Evolutionary conservation across 2,329 filamentous ascomycete genomes (phyloP).

Genomic region (Nothophoma quercina): DNA sequence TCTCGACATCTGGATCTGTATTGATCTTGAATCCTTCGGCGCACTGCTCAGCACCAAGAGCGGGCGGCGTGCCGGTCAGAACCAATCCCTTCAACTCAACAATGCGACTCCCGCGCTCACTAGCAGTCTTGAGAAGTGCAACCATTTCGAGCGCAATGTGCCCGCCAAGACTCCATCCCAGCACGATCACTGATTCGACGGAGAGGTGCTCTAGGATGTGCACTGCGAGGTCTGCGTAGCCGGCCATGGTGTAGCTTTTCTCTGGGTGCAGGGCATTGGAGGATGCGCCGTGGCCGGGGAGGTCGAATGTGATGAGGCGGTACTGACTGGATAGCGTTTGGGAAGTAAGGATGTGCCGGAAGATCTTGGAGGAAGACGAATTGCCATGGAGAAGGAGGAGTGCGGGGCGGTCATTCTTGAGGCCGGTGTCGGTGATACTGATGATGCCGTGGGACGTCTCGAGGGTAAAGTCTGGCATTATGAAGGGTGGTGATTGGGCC

Average conservation of each 20-base stretch:
- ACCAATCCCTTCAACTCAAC: constrained; percentile 35
- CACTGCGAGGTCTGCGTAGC: constrained; percentile 42
- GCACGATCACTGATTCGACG: constrained; percentile 29
- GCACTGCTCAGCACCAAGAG: constrained; percentile 29
- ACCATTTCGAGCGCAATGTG: constrained; percentile 45
- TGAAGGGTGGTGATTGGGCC: constrained; percentile 8
- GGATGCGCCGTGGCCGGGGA: constrained; percentile 46
- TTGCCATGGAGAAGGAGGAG: constrained; percentile 46
- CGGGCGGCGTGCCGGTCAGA: constrained; percentile 39
- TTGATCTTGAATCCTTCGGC: constrained; percentile 19
- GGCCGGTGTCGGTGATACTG: constrained; percentile 29
- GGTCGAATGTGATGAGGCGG: constrained; percentile 41
- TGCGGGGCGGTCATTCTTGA: constrained; percentile 26
- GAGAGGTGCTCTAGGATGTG: constrained; percentile 36
- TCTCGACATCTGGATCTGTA: constrained; percentile 9
- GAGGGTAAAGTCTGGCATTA: constrained; percentile 28
- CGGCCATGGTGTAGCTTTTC: constrained; percentile 36
- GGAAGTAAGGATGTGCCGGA: constrained; percentile 32
- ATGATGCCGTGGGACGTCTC: constrained; percentile 33
- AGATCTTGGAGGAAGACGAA: constrained; percentile 39
- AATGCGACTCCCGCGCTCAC: neutral
- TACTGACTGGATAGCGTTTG: constrained; percentile 16
- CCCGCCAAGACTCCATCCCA: constrained; percentile 47
- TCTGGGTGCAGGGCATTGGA: constrained; percentile 36
- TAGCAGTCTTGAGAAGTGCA: constrained; percentile 15